phyloP scores from a whole-genome alignment of 768 basidiomycete genomes.

The Kwoniella bestiolae region DNA sequence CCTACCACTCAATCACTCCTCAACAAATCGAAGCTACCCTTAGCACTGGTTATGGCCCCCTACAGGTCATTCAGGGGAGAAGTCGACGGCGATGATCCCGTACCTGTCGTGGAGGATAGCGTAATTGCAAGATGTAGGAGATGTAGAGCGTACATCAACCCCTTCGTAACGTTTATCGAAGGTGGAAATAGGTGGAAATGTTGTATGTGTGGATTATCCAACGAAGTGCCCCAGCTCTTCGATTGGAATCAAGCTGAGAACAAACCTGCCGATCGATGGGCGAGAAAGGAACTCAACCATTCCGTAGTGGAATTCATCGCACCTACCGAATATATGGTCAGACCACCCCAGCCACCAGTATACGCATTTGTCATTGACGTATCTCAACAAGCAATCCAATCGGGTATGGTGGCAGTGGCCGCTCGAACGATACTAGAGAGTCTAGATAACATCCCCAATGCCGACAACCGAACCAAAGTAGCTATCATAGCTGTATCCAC shows the following conservation, averaged over 20 bases:
- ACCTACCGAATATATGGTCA: constrained; percentile 97
- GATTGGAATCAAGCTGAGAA: constrained; percentile 96
- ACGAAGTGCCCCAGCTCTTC: constrained; percentile 96
- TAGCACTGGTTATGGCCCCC: constrained; percentile 86
- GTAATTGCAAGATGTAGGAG: constrained; percentile 95
- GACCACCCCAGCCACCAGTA: constrained; percentile 94
- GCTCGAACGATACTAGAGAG: constrained; percentile 95
- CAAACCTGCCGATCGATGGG: constrained; percentile 94
- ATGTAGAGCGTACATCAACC: constrained; percentile 96
- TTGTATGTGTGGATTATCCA: constrained; percentile 97
- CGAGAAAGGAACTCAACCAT: constrained; percentile 88
- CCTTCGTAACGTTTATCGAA: constrained; percentile 96
- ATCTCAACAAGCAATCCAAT: constrained; percentile 86
- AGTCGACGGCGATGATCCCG: constrained; percentile 69
- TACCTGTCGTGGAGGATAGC: constrained; percentile 89
- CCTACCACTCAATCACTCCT: constrained; percentile 86
- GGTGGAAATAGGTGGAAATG: constrained; percentile 99
- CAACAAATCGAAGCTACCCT: constrained; percentile 85
- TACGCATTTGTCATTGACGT: constrained; percentile 98
- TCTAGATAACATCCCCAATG: constrained; percentile 92
- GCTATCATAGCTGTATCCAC: constrained; percentile 90
- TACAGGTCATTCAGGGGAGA: constrained; percentile 74
- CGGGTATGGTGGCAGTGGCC: constrained; percentile 98
- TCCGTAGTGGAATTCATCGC: constrained; percentile 96
- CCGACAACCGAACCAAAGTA: constrained; percentile 88